A percentile compares a stretch with the other conserved stretches of the same genome.
phyloP scores from a whole-genome alignment of 257 asterid species.

The Linaria vulgaris region DNA sequence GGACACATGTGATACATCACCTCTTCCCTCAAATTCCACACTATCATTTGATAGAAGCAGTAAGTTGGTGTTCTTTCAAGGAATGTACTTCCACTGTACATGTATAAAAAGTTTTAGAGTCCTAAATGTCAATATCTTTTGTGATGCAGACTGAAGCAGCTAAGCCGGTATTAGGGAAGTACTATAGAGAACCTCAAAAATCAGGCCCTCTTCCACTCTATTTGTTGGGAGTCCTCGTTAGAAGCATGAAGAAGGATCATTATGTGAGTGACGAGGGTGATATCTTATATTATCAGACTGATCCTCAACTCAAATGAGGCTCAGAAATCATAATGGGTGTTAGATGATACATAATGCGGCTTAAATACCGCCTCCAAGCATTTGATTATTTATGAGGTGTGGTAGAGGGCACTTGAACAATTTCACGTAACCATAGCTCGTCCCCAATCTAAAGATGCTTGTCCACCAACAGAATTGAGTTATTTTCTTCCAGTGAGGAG shows the following conservation, averaged over 20 bases:
- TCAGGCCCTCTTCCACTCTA: conserved; percentile 75
- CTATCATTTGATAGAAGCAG: conserved; percentile 82
- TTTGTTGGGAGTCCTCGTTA: conserved; percentile 55
- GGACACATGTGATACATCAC: conserved; percentile 90
- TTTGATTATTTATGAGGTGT: conserved; percentile 18
- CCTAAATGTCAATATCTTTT: neutral
- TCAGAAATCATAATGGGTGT: conserved; percentile 22
- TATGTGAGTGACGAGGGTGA: conserved; percentile 74
- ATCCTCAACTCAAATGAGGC: conserved; percentile 41
- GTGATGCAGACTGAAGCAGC: conserved; percentile 74
- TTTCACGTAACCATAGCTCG: conserved; percentile 8
- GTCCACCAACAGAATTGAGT: conserved; percentile 7
- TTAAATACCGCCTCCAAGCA: neutral
- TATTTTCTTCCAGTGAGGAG: conserved; percentile 26
- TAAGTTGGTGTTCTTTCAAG: conserved; percentile 30
- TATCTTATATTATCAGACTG: conserved; percentile 63
- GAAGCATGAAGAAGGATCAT: conserved; percentile 71
- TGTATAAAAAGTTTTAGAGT: neutral
- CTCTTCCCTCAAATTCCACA: conserved; percentile 97
- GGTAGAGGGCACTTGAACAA: conserved; percentile 9
- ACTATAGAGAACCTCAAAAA: conserved; percentile 71
- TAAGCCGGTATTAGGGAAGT: conserved; percentile 71
- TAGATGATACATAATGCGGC: neutral
- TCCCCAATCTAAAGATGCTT: neutral
- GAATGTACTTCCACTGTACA: neutral